Conservation (phyloP, 1,284 basidiomycete species). For the Rhodotorula sp. region DNA sequence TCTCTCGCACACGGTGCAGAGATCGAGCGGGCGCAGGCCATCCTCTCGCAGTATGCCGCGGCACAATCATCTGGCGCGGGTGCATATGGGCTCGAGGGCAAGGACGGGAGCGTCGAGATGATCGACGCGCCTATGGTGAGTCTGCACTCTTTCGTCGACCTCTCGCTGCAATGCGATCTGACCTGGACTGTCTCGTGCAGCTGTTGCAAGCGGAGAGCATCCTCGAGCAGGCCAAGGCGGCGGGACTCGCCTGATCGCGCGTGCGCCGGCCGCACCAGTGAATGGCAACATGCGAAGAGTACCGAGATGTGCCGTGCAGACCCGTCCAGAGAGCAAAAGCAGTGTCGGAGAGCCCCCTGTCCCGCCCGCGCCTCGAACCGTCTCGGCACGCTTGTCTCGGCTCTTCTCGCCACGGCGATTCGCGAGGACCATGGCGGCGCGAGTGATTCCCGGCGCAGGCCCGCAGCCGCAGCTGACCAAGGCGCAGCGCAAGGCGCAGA, state of each 20-base stretch:
- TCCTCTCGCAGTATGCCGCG: constrained; percentile 61
- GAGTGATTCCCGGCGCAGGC: constrained; percentile 5
- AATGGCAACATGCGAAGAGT: too few species aligned
- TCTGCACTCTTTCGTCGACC: constrained; percentile 58
- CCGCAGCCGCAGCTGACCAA: constrained; percentile 5
- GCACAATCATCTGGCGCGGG: constrained; percentile 56
- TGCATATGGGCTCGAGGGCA: constrained; percentile 63
- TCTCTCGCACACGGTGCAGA: constrained; percentile 56
- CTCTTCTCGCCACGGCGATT: neutral
- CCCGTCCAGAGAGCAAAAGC: too few species aligned
- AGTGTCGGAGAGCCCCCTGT: neutral
- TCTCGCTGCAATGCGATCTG: neutral
- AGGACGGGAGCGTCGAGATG: constrained; percentile 67
- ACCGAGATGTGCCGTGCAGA: too few species aligned
- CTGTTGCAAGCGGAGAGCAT: constrained; percentile 9
- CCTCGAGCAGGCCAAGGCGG: neutral
- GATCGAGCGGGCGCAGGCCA: constrained; percentile 72
- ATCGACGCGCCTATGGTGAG: constrained; percentile 91
- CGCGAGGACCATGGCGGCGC: neutral
- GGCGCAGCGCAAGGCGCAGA: constrained; percentile 7
- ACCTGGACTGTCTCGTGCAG: neutral
- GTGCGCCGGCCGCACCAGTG: too few species aligned
- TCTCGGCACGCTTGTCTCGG: neutral
- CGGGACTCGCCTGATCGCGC: too few species aligned
- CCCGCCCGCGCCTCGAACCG: neutral